A percentile compares a stretch with the other conserved stretches of the same genome.
Evolutionary conservation across 495 filamentous ascomycete genomes (phyloP).

Genomic region (Hyaloscypha hepaticicola): DNA sequence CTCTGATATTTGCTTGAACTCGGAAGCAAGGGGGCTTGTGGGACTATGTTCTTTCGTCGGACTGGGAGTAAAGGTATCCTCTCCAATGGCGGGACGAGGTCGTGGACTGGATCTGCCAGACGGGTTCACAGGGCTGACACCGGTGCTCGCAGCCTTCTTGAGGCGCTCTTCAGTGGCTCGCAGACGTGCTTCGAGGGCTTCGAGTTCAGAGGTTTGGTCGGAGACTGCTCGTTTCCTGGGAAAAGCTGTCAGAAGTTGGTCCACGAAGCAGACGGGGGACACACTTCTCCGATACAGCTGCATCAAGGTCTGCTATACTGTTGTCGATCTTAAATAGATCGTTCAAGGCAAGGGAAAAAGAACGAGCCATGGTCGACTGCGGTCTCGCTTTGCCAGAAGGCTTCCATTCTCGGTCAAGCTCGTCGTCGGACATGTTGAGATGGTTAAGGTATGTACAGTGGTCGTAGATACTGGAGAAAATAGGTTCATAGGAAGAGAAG

Average conservation of each 20-base stretch:
- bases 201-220: slow-evolving; percentile 74
- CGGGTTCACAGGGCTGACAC: slow-evolving; percentile 13
- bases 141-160: slow-evolving; percentile 39
- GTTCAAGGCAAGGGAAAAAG: slow-evolving; percentile 83
- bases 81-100: slow-evolving; percentile 34
- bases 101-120: slow-evolving; percentile 29
- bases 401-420: slow-evolving; percentile 73
- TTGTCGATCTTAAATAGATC: slow-evolving; percentile 86
- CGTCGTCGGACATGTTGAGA: slow-evolving; percentile 65
- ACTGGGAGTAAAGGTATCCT: slow-evolving; percentile 34
- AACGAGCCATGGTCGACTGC: slow-evolving; percentile 86
- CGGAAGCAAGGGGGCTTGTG: slow-evolving; percentile 29
- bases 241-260: slow-evolving; percentile 27
- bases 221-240: slow-evolving; percentile 67
- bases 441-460: slow-evolving; percentile 51
- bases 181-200: slow-evolving; percentile 79
- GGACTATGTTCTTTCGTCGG: slow-evolving; percentile 18
- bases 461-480: neutral
- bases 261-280: slow-evolving; percentile 34
- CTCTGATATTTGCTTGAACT: slow-evolving; percentile 24
- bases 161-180: slow-evolving; percentile 83
- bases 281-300: slow-evolving; percentile 83
- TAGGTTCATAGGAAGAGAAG: slow-evolving; percentile 13
- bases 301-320: slow-evolving; percentile 71
- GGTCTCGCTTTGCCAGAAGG: slow-evolving; percentile 63